Conservation (phyloP, 192 early-diverging fungal species). For the Linnemannia exigua region DNA sequence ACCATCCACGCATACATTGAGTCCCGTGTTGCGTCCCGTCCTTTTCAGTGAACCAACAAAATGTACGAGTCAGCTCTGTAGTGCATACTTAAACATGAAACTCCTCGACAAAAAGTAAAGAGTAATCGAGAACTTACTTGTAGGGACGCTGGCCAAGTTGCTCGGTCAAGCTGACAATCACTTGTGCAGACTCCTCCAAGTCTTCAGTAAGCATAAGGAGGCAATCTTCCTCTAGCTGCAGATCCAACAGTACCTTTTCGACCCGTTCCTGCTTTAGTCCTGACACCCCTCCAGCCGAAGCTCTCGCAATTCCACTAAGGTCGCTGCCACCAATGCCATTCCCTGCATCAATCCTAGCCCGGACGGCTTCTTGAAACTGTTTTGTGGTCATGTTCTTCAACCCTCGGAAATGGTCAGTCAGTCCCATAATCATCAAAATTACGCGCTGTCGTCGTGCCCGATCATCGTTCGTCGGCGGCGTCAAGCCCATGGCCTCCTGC, state of each 20-base stretch:
- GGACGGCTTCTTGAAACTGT: constrained; percentile 25
- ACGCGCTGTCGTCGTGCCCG: constrained; percentile 34
- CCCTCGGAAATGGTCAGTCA: constrained; percentile 49
- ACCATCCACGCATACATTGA: constrained; percentile 40
- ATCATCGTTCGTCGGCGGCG: constrained; percentile 5
- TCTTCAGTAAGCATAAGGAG: constrained; percentile 50
- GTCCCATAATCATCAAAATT: constrained; percentile 57
- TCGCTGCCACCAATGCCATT: background rate
- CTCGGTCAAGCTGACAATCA: constrained; percentile 49
- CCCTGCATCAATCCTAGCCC: background rate
- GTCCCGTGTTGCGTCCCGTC: background rate
- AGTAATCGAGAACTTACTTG: constrained; percentile 37
- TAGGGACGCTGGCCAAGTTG: constrained; percentile 53
- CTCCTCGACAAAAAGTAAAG: background rate
- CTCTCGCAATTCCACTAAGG: background rate
- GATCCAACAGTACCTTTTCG: constrained; percentile 39
- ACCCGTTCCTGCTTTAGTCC: constrained; percentile 25
- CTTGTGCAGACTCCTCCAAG: constrained; percentile 52
- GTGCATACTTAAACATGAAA: no score
- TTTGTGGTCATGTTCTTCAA: constrained; percentile 21
- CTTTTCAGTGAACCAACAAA: no score
- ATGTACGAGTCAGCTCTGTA: no score
- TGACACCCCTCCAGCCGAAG: background rate
- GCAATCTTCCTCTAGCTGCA: constrained; percentile 57
- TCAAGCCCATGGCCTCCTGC: background rate